Evolutionary conservation across 305 asterid species (phyloP).

Genomic region (Fraxinus albicans): DNA sequence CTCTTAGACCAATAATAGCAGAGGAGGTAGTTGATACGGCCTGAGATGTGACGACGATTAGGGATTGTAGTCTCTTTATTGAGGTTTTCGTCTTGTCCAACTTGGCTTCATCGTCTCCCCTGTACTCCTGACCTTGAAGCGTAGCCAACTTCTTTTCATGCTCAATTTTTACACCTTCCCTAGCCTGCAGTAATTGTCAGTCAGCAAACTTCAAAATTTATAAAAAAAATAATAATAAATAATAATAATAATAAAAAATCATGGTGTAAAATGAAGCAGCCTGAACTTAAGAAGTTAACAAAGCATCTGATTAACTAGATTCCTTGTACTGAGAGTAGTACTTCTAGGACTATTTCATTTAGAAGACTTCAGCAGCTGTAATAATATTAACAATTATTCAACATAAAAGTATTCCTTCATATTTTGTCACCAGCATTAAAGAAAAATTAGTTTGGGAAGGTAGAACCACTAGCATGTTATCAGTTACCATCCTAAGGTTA

Average conservation of each 20-base stretch:
- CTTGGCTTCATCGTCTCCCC: constrained; percentile 70
- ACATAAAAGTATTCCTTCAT: constrained; percentile 6
- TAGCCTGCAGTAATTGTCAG: constrained; percentile 48
- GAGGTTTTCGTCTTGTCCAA: constrained; percentile 92
- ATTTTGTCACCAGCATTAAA: constrained; percentile 17
- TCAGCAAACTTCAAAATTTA: constrained; percentile 13
- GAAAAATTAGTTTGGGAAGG: constrained; percentile 35
- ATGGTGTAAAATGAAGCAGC: background rate
- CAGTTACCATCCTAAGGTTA: constrained; percentile 35
- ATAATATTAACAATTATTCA: background rate
- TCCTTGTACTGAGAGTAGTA: background rate
- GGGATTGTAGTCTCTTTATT: constrained; percentile 80
- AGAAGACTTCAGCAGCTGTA: background rate
- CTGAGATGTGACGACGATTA: constrained; percentile 81
- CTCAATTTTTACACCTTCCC: constrained; percentile 93
- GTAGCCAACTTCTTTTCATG: constrained; percentile 77
- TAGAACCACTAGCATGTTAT: constrained; percentile 44
- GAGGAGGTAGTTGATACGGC: constrained; percentile 93
- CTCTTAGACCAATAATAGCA: constrained; percentile 69
- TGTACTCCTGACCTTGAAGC: constrained; percentile 79
- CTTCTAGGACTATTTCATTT: background rate
- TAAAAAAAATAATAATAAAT: background rate
- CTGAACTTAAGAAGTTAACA: background rate
- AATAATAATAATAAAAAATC: background rate
- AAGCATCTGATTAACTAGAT: background rate